Base-by-base conservation (phyloP, 768 basidiomycete species). In the Tylopilus sp. region DNA sequence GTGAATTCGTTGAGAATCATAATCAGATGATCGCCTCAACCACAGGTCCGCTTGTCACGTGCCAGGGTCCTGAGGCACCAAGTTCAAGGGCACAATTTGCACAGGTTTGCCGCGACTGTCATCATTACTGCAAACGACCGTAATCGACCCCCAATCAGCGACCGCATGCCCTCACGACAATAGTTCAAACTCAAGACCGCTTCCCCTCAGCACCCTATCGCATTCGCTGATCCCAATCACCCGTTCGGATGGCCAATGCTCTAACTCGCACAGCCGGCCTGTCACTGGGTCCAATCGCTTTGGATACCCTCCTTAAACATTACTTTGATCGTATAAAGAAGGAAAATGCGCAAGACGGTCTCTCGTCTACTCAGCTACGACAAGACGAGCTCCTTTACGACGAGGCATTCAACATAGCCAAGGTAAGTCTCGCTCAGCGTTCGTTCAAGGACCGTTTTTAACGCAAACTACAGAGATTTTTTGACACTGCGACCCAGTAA, bases 261-360 rank as follows among this genome's bases (percentile, higher is more conserved):
- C 75, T 91, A 38, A 79, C 85, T 30, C 74, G 83, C 28, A 75
- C 81, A 47, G 79, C 81, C 23, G 80, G 85, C 35, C 67, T 88
- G 52, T 78, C 74, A 60, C 72, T 87, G n/a, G 88, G 85, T 0
- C 88, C 88, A 4, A 66, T 89, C 47, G 74, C 89, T 30, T 63
- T 91, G 20, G 86, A 85, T 58, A 90, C 87, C 1, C 75, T 92
- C n/a, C 75, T 92, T 62, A 88, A 86, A 65, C 91, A 94, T 64
- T 95, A 91, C 67, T 80, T 94, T 43, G 84, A 86, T 40, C 78
- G 82, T 13, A 66, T 81, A 43, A 81, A 73, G 68, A 72, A 70
- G 21, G 75, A 77, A 50, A 60, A 43, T 22, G 58, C 59, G 10
- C 68, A 72, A 35, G 68, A 73, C 18, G 69, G 67, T 43, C 72